Evolutionary conservation across 257 asterid genomes (phyloP).

Genomic region (Nicotiana attenuata): DNA sequence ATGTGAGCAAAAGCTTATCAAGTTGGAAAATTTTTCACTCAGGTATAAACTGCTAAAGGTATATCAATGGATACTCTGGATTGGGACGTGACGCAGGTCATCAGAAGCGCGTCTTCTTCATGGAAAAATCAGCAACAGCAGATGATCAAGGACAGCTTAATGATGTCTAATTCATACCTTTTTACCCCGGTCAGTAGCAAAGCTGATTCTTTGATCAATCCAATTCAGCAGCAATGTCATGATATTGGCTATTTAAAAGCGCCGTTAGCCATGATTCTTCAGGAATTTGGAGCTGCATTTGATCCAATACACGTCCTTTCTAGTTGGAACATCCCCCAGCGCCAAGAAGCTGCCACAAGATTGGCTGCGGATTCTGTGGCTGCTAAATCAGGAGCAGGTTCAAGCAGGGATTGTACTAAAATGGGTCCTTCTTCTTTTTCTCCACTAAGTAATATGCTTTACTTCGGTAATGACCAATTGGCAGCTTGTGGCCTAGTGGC

Average conservation of each 20-base stretch:
- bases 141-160: not conserved
- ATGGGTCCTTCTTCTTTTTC: not conserved
- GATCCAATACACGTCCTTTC: slow-evolving; percentile 14
- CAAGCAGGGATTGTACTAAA: slow-evolving; percentile 5
- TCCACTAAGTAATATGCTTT: not conserved
- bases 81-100: slow-evolving; percentile 20
- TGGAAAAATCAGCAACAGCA: not conserved
- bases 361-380: slow-evolving; percentile 9
- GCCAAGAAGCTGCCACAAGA: slow-evolving; percentile 10
- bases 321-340: slow-evolving; percentile 14
- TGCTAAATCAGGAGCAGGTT: not conserved
- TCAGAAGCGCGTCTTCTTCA: too few relatives aligned
- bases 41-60: too few relatives aligned
- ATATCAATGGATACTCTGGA: slow-evolving; percentile 35
- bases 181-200: not conserved
- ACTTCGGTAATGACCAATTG: not conserved
- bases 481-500: not conserved
- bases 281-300: slow-evolving; percentile 15
- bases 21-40: too few relatives aligned
- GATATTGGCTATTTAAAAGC: not conserved
- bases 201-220: not conserved
- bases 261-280: not conserved
- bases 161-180: not conserved
- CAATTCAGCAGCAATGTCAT: not conserved
- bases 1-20: too few relatives aligned